phyloP scores from a whole-genome alignment of 164 flowering plant genomes.

The Cinnamomum micranthum region DNA sequence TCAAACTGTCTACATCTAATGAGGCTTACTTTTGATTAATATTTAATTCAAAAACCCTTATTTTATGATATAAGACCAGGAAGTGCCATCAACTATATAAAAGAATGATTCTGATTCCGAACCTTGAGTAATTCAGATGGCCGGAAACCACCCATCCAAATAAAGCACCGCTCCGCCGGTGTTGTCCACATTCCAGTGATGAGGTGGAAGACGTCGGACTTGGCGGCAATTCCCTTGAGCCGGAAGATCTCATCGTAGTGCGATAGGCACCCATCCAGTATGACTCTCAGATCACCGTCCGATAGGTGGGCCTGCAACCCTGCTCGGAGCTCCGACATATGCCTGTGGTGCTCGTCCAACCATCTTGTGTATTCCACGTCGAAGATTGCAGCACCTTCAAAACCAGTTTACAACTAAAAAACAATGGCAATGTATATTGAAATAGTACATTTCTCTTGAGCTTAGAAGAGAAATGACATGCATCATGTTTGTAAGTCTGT shows the following conservation, averaged over 20 bases:
- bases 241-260: slow-evolving; percentile 89
- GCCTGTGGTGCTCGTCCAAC: slow-evolving; percentile 82
- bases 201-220: slow-evolving; percentile 84
- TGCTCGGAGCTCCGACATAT: slow-evolving; percentile 74
- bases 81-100: too few relatives aligned
- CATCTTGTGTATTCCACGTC: slow-evolving; percentile 95
- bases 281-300: slow-evolving; percentile 59
- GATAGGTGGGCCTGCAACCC: slow-evolving; percentile 67
- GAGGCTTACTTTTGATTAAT: too few relatives aligned
- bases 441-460: neutral
- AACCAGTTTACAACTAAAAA: neutral
- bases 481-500: too few relatives aligned
- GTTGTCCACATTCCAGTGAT: slow-evolving; percentile 91
- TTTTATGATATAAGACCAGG: too few relatives aligned
- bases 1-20: too few relatives aligned
- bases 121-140: slow-evolving; percentile 98
- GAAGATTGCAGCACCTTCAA: slow-evolving; percentile 82
- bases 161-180: slow-evolving; percentile 95
- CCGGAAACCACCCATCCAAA: slow-evolving; percentile 98
- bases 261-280: slow-evolving; percentile 61
- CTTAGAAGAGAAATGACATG: neutral
- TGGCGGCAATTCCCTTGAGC: slow-evolving; percentile 72
- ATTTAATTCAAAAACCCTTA: too few relatives aligned
- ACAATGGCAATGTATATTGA: neutral
- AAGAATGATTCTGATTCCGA: neutral